phyloP scores from a whole-genome alignment of 1,139 yeast species.

The Candida labiduridarum region DNA sequence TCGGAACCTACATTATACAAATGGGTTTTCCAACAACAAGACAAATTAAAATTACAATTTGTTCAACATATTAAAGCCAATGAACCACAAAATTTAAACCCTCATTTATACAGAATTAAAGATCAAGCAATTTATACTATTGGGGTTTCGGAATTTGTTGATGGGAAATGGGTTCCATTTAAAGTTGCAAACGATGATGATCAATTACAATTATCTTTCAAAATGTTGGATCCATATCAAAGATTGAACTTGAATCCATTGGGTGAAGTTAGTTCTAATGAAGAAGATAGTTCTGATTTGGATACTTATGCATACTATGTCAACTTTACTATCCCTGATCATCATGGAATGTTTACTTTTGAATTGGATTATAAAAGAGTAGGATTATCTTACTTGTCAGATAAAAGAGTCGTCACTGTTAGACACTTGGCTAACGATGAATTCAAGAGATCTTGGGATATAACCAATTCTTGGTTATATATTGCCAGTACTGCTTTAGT shows the following conservation, averaged over 20 bases:
- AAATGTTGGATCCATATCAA: constrained; percentile 94
- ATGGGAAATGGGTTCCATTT: constrained; percentile 72
- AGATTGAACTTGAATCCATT: constrained; percentile 60
- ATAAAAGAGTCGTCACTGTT: constrained; percentile 73
- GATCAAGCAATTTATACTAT: constrained; percentile 69
- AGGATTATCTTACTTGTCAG: constrained; percentile 72
- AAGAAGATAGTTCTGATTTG: constrained; percentile 32
- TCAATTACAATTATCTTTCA: constrained; percentile 79
- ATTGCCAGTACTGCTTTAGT: constrained; percentile 72
- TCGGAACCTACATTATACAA: constrained; percentile 51
- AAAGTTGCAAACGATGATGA: constrained; percentile 42
- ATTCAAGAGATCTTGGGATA: constrained; percentile 90
- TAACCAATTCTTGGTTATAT: constrained; percentile 92
- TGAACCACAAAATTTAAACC: constrained; percentile 40
- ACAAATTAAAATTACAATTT: constrained; percentile 59
- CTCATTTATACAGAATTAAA: constrained; percentile 65
- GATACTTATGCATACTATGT: constrained; percentile 39
- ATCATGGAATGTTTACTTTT: constrained; percentile 95
- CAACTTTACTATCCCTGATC: constrained; percentile 82
- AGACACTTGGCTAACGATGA: constrained; percentile 97
- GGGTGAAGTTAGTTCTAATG: constrained; percentile 43
- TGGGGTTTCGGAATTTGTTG: constrained; percentile 65
- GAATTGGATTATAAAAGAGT: constrained; percentile 75
- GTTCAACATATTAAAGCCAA: constrained; percentile 56
- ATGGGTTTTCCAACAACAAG: constrained; percentile 78